Conservation (phyloP, 139 green algal species). For the Chlamydomonas incerta region DNA sequence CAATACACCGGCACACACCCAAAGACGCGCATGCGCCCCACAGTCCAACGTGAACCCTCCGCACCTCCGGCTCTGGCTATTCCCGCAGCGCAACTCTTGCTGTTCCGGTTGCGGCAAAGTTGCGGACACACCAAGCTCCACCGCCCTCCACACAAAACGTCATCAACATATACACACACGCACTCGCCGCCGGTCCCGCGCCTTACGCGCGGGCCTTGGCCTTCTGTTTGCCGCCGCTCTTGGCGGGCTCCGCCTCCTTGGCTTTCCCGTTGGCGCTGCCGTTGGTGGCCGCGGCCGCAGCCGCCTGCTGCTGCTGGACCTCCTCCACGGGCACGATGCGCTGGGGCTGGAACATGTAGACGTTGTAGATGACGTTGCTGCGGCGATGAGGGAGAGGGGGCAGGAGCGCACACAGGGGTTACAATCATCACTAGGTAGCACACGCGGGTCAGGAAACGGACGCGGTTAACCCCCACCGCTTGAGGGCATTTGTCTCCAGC, state of each 20-base stretch:
- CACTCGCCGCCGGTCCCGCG: background rate
- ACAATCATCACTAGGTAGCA: no score
- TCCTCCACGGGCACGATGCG: slow-evolving; percentile 36
- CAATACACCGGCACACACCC: no score
- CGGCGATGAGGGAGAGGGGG: background rate
- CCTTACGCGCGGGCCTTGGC: slow-evolving; percentile 1
- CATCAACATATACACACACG: background rate
- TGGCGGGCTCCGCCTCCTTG: background rate
- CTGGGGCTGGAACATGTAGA: slow-evolving; percentile 88
- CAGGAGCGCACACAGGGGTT: background rate
- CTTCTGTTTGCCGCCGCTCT: slow-evolving; percentile 6
- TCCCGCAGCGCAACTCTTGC: no score
- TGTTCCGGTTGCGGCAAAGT: no score
- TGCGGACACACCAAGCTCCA: no score
- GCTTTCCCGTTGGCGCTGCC: background rate
- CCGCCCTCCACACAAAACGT: no score
- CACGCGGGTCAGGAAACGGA: no score
- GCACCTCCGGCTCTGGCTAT: no score
- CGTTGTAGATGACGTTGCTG: slow-evolving; percentile 98
- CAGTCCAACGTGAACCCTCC: no score
- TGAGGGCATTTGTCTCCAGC: no score
- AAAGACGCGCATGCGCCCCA: no score
- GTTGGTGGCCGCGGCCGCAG: background rate
- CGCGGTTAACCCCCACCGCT: no score
- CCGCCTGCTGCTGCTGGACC: background rate